These are phyloP conservation scores for Rutidosis leptorrhynchoides DNA, from an alignment of 129 eudicot genomes.

Conservation along the genomic window DNA sequence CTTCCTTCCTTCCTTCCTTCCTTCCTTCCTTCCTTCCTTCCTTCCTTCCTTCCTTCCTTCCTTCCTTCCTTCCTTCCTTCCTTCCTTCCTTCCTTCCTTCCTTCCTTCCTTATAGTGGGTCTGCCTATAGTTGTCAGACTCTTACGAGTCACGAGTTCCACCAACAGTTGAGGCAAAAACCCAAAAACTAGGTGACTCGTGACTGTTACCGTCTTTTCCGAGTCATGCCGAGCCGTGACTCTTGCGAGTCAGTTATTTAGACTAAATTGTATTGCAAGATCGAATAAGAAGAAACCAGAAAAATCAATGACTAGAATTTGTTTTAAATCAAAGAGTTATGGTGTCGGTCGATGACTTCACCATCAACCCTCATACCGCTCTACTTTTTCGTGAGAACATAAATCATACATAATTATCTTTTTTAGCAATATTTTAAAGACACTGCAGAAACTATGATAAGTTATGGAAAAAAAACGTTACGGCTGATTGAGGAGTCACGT, in stretches of 20 bases:
- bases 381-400: background rate
- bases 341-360: background rate
- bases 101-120: constrained; percentile 9
- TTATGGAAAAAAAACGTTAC: background rate
- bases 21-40: too few relatives aligned
- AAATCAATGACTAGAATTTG: background rate
- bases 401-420: background rate
- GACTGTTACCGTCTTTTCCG: too few relatives aligned
- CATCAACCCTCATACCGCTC: background rate
- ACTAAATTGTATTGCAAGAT: too few relatives aligned
- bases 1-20: too few relatives aligned
- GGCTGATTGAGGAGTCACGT: too few relatives aligned
- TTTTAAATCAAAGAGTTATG: background rate
- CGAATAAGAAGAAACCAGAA: too few relatives aligned
- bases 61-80: too few relatives aligned
- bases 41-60: too few relatives aligned
- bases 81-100: too few relatives aligned
- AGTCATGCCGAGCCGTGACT: too few relatives aligned
- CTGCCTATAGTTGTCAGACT: background rate
- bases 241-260: too few relatives aligned
- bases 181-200: background rate
- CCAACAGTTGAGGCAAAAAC: background rate
- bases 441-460: background rate
- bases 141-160: background rate
- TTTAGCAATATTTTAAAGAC: too few relatives aligned